Evolutionary conservation across 164 flowering plant species (phyloP).

Genomic region (Chimonanthus salicifolius): DNA sequence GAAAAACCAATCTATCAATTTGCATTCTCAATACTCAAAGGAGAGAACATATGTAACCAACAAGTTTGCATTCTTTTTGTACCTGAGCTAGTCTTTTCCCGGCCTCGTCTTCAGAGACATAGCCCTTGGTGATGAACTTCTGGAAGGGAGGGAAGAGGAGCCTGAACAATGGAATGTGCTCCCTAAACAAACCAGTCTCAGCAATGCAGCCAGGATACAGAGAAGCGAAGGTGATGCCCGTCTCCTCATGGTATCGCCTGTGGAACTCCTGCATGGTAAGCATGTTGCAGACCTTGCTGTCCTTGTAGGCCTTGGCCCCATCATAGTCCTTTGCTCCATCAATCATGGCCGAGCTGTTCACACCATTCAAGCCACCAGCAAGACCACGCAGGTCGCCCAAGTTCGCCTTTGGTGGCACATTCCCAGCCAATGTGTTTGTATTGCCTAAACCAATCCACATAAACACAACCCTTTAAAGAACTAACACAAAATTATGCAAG

Average conservation of each 20-base stretch:
- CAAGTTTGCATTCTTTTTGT: neutral
- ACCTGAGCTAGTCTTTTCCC: conserved; percentile 95
- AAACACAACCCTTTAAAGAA: neutral
- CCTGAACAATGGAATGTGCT: conserved; percentile 90
- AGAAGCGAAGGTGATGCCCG: conserved; percentile 87
- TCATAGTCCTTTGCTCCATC: conserved; percentile 85
- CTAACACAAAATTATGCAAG: neutral
- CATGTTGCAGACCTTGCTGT: conserved; percentile 99
- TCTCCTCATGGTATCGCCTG: conserved; percentile 86
- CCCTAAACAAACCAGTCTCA: conserved; percentile 83
- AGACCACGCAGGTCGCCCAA: conserved; percentile 95
- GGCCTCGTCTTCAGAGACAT: conserved; percentile 81
- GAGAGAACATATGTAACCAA: neutral
- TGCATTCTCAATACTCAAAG: neutral
- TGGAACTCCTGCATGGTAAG: conserved; percentile 99
- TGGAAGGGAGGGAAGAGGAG: conserved; percentile 97
- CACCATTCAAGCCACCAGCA: conserved; percentile 74
- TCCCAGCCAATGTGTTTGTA: conserved; percentile 96
- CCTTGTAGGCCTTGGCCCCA: conserved; percentile 98
- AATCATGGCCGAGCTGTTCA: conserved; percentile 84
- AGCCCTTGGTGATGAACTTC: conserved; percentile 96
- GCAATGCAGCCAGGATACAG: conserved; percentile 99
- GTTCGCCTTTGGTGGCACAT: conserved; percentile 98
- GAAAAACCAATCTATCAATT: neutral
- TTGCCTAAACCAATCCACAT: conserved; percentile 44